These are phyloP conservation scores for Yamadazyma buinensis DNA, from an alignment of 1,139 yeast genomes.

Conservation along the genomic window DNA sequence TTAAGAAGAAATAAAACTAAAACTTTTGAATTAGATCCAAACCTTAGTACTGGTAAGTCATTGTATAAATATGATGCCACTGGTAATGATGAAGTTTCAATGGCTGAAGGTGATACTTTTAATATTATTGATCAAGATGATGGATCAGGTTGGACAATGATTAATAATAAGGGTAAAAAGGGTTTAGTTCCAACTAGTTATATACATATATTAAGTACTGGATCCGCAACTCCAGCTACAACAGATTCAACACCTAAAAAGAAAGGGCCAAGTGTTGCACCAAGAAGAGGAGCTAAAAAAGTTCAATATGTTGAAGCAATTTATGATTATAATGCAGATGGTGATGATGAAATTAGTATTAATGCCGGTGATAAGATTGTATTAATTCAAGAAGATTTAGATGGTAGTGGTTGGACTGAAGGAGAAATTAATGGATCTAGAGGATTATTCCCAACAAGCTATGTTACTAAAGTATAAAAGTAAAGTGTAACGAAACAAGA, in stretches of 20 bases:
- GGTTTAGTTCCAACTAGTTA: conserved; percentile 92
- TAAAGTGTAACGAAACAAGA: too few relatives aligned
- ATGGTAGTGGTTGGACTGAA: conserved; percentile 95
- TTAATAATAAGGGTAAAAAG: conserved; percentile 34
- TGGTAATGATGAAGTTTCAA: conserved; percentile 71
- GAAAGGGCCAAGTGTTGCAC: conserved; percentile 68
- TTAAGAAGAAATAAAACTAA: conserved; percentile 33
- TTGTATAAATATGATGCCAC: conserved; percentile 65
- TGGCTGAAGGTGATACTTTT: conserved; percentile 60
- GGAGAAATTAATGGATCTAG: conserved; percentile 73
- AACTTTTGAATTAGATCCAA: conserved; percentile 18
- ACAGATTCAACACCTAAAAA: conserved; percentile 27
- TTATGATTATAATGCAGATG: conserved; percentile 78
- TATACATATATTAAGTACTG: conserved; percentile 22
- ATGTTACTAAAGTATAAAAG: too few relatives aligned
- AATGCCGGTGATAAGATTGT: conserved; percentile 72
- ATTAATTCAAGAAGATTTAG: conserved; percentile 61
- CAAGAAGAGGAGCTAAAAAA: conserved; percentile 70
- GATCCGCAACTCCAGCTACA: conserved; percentile 10
- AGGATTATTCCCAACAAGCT: conserved; percentile 84
- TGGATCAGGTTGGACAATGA: conserved; percentile 93
- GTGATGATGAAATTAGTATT: conserved; percentile 75
- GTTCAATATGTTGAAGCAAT: conserved; percentile 67
- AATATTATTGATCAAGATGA: conserved; percentile 65
- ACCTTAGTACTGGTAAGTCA: conserved; percentile 43